Conservation (phyloP, 495 filamentous ascomycete species). For the Lasiosphaeris hirsuta region DNA sequence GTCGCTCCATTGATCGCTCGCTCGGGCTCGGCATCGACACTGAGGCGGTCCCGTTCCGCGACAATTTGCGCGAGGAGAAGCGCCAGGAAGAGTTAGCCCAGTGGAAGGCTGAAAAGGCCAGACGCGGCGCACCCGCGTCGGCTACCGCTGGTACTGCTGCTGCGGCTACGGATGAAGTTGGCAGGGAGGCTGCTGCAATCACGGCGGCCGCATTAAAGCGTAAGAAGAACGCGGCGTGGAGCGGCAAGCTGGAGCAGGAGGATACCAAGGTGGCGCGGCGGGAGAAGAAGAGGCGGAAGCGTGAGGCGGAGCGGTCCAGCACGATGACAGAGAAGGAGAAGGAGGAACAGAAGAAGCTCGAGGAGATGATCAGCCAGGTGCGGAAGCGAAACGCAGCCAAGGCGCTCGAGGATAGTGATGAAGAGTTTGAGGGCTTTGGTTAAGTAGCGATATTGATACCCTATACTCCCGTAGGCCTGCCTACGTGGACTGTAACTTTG, state of each 20-base stretch:
- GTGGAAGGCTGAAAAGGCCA: conserved; percentile 28
- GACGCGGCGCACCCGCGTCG: conserved; percentile 43
- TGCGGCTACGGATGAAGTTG: conserved; percentile 42
- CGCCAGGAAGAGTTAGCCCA: conserved; percentile 49
- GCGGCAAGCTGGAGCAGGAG: conserved; percentile 68
- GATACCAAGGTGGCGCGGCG: conserved; percentile 62
- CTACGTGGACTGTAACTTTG: too few species aligned
- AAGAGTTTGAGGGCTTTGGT: conserved; percentile 47
- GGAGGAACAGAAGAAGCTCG: conserved; percentile 64
- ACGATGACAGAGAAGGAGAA: conserved; percentile 74
- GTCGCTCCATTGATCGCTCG: conserved; percentile 63
- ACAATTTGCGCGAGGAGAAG: conserved; percentile 71
- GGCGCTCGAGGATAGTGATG: conserved; percentile 28
- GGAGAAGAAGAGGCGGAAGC: conserved; percentile 69
- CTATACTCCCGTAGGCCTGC: too few species aligned
- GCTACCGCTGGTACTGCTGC: conserved; percentile 28
- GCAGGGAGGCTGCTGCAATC: conserved; percentile 14
- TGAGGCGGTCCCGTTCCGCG: conserved; percentile 63
- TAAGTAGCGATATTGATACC: conserved; percentile 8
- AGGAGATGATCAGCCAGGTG: conserved; percentile 59
- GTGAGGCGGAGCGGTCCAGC: conserved; percentile 63
- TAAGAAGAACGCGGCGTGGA: conserved; percentile 73
- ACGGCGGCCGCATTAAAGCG: conserved; percentile 34
- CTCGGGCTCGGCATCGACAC: conserved; percentile 85
- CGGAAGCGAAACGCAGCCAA: conserved; percentile 54